Base-by-base conservation (phyloP, 768 basidiomycete species). In the Rhodocollybia butyracea region DNA sequence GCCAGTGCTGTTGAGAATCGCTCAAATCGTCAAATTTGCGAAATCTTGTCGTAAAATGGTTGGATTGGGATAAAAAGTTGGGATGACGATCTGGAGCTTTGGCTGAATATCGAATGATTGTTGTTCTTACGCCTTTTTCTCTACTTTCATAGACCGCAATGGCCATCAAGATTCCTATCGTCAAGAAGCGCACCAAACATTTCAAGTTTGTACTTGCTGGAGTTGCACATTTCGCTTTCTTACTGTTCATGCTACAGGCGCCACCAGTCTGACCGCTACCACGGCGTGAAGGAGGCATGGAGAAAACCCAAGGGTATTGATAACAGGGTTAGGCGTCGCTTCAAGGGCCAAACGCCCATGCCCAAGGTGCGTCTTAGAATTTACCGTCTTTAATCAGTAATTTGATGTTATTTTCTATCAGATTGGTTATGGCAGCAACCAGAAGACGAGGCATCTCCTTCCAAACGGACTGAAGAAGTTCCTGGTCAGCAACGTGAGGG, bases 271-370 rank as follows among this genome's bases (percentile, higher is more conserved):
- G 96, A 98, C 78, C 90, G 96, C 70, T 98, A 97, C 81, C 85
- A 91, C 73, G 78, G 89, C 63, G 94, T 98, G 64, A 96, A 96
- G 83, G 94, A 97, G 80, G 81, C 91, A 81, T 99, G 97, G 97
- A 84, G 97, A 73, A 99, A 99, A 81, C 97, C 97, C 64, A 99
- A 98, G 86, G 97, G 96, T 92, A 98, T 98, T 66, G 96, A 98
- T 73, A 98, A 98, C 86, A 86, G 95, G 68, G 95, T 97, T 66
- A 82, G 94, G 71, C 85, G 91, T 64, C 86, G 91, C 67, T 94
- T 93, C 82, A 97, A 94, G 81, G 96, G 96, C 54, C 94, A 96
- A 73, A 82, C 84, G 56, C 82, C 94, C 61, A 98, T 98, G 96
- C 95, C 95, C 70, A 95, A 94, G 83, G 88, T 81, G 68, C 68